Evolutionary conservation across 2,329 filamentous ascomycete species (phyloP).

Genomic region (Chalaropsis thielavioides): DNA sequence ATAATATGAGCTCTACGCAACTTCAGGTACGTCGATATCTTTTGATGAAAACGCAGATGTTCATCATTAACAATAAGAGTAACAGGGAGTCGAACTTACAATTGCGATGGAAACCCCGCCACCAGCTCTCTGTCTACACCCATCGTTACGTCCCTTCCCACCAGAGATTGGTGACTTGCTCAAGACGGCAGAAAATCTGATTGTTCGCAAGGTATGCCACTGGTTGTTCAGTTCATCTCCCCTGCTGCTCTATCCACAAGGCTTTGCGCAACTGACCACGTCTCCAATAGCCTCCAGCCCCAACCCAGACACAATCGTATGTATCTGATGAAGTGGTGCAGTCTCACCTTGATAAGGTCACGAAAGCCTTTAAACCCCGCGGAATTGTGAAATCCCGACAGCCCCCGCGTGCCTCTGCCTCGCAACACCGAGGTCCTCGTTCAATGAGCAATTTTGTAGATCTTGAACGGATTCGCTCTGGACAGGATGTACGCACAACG

Average conservation of each 20-base stretch:
- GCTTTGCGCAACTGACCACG: neutral
- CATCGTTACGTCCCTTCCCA: neutral
- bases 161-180: neutral
- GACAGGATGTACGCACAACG: conserved; percentile 54
- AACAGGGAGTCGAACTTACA: neutral
- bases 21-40: neutral
- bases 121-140: neutral
- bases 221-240: too few relatives aligned
- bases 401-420: neutral
- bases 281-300: neutral
- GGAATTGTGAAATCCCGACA: conserved; percentile 1
- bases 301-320: neutral
- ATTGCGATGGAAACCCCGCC: neutral
- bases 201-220: neutral
- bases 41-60: neutral
- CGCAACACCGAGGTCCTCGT: conserved; percentile 21
- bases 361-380: neutral
- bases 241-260: too few relatives aligned
- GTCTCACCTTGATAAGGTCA: neutral
- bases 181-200: neutral
- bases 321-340: neutral
- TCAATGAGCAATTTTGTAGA: conserved; percentile 32
- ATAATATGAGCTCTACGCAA: neutral
- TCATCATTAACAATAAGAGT: neutral
- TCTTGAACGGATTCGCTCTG: conserved; percentile 33